Evolutionary conservation across 1,139 yeast species (phyloP).

Genomic region (Saccharomycopsis hybrid): DNA sequence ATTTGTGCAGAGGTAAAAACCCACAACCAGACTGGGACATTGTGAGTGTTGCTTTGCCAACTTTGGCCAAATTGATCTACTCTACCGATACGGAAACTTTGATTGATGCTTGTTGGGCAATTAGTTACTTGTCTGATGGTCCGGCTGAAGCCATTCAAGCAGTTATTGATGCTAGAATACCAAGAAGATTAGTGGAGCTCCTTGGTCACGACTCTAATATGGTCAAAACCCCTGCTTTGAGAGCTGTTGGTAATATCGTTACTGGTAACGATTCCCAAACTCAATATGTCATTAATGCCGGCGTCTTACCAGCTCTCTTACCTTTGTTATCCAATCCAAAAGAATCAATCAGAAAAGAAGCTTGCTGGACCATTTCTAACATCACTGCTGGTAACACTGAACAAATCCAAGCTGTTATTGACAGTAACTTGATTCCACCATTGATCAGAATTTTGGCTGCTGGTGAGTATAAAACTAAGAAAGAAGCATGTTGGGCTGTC

Average conservation of each 20-base stretch:
- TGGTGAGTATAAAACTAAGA: conserved; percentile 93
- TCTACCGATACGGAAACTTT: conserved; percentile 89
- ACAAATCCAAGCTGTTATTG: conserved; percentile 95
- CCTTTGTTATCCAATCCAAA: conserved; percentile 77
- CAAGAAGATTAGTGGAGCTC: conserved; percentile 87
- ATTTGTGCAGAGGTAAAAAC: conserved; percentile 91
- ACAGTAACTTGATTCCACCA: conserved; percentile 89
- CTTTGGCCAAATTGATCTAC: conserved; percentile 83
- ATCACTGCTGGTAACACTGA: conserved; percentile 95
- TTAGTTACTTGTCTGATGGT: conserved; percentile 90
- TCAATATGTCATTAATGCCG: conserved; percentile 88
- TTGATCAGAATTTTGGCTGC: conserved; percentile 70
- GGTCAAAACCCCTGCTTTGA: conserved; percentile 94
- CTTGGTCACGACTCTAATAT: conserved; percentile 75
- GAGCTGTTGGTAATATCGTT: conserved; percentile 97
- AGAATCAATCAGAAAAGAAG: conserved; percentile 92
- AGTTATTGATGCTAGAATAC: conserved; percentile 93
- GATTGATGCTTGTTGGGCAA: conserved; percentile 99
- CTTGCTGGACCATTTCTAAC: conserved; percentile 98
- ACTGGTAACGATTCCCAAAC: conserved; percentile 96
- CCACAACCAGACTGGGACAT: conserved; percentile 95
- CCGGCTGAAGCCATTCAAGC: conserved; percentile 91
- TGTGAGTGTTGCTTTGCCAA: conserved; percentile 84
- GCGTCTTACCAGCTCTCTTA: conserved; percentile 80
- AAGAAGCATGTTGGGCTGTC: conserved; percentile 99